These are phyloP conservation scores for Ceratocystis colombiana DNA, from an alignment of 2,329 filamentous ascomycete species.

Conservation along the genomic window DNA sequence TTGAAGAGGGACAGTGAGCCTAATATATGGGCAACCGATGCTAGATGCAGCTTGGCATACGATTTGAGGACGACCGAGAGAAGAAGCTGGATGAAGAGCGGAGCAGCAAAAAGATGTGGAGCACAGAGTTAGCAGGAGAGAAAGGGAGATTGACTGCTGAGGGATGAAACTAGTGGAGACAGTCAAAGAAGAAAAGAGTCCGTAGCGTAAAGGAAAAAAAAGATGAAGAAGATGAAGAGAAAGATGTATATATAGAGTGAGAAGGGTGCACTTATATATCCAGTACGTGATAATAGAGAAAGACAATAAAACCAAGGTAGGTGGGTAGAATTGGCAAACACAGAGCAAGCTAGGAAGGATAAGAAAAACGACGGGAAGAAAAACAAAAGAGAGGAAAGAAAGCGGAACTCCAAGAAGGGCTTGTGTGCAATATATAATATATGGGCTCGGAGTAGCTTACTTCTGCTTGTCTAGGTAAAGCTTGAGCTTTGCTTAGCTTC, in stretches of 20 bases:
- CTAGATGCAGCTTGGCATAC: constrained; percentile 29
- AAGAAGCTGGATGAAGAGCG: constrained; percentile 28
- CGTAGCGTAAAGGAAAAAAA: neutral
- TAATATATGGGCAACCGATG: constrained; percentile 33
- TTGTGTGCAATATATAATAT: neutral
- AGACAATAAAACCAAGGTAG: neutral
- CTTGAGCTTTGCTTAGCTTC: constrained; percentile 9
- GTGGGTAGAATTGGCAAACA: neutral
- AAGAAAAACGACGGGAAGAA: neutral
- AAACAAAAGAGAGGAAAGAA: neutral
- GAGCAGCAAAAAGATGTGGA: constrained; percentile 32
- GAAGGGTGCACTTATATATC: neutral
- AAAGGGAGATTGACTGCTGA: neutral
- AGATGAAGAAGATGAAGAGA: constrained; percentile 2
- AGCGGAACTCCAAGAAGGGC: neutral
- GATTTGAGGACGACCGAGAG: constrained; percentile 27
- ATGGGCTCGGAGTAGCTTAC: constrained; percentile 7
- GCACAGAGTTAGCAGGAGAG: constrained; percentile 33
- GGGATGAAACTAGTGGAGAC: too few relatives aligned
- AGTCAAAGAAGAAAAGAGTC: too few relatives aligned
- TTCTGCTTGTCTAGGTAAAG: neutral
- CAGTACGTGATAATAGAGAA: neutral
- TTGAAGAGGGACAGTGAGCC: constrained; percentile 25
- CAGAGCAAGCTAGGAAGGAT: neutral
- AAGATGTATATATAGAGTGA: neutral